Evolutionary conservation across 2,329 filamentous ascomycete species (phyloP).

Genomic region (Apiospora marii): DNA sequence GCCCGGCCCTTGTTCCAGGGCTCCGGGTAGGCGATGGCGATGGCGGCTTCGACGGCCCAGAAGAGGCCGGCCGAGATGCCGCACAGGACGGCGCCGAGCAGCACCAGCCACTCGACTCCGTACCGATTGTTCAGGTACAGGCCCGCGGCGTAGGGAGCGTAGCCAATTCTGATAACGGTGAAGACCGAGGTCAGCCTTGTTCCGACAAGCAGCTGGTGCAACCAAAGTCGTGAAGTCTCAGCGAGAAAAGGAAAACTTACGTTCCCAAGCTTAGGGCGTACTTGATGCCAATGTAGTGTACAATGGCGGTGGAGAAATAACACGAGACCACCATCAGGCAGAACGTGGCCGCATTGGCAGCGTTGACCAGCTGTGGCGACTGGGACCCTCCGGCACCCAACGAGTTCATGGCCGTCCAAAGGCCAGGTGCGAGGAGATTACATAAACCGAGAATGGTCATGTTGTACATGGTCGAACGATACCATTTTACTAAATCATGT

Average conservation of each 20-base stretch:
- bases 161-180: slow-evolving; percentile 59
- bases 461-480: slow-evolving; percentile 77
- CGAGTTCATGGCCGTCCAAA: slow-evolving; percentile 78
- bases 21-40: slow-evolving; percentile 76
- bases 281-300: slow-evolving; percentile 75
- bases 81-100: slow-evolving; percentile 73
- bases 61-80: slow-evolving; percentile 76
- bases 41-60: slow-evolving; percentile 79
- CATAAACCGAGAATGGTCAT: slow-evolving; percentile 75
- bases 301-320: slow-evolving; percentile 68
- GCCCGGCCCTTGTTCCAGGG: slow-evolving; percentile 71
- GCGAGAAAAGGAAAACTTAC: slow-evolving; percentile 43
- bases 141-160: slow-evolving; percentile 74
- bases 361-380: slow-evolving; percentile 72
- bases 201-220: too few species aligned
- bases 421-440: slow-evolving; percentile 74
- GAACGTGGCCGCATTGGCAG: slow-evolving; percentile 75
- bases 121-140: slow-evolving; percentile 77
- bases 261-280: slow-evolving; percentile 76
- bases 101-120: slow-evolving; percentile 72
- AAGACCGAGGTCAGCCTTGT: not conserved
- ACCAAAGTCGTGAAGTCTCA: not conserved
- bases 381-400: slow-evolving; percentile 74
- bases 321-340: slow-evolving; percentile 77
- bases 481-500: slow-evolving; percentile 65